Conservation (phyloP, 805 yeast genomes). For the Starmera caribaea region DNA sequence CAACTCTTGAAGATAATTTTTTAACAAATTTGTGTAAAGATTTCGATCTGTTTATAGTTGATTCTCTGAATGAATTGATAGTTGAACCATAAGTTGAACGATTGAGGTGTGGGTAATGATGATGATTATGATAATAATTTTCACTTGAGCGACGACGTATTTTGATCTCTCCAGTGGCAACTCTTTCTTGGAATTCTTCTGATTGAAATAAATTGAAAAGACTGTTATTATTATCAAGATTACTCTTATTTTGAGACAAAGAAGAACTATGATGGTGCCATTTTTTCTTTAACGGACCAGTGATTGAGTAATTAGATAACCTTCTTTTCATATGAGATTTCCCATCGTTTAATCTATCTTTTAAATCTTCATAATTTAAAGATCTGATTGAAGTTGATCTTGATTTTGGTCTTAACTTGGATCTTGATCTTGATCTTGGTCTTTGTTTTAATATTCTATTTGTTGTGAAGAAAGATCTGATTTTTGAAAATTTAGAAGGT, state of each 20-base stretch:
- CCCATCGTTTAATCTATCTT: background rate
- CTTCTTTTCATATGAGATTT: slow-evolving; percentile 1
- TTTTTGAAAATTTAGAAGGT: too few relatives aligned
- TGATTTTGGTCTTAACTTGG: too few relatives aligned
- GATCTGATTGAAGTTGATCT: too few relatives aligned
- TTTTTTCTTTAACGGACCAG: background rate
- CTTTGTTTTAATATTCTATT: too few relatives aligned
- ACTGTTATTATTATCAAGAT: background rate
- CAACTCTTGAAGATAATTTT: too few relatives aligned
- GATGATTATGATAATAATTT: background rate
- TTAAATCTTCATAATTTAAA: too few relatives aligned
- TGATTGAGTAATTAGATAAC: background rate
- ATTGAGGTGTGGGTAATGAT: too few relatives aligned
- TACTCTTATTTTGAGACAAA: background rate
- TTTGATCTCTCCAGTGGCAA: slow-evolving; percentile 2
- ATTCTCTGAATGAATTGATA: background rate
- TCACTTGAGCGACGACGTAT: background rate
- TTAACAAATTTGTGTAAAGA: background rate
- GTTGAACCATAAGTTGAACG: background rate
- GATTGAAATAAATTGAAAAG: slow-evolving; percentile 5
- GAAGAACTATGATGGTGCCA: background rate
- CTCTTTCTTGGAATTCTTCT: slow-evolving; percentile 6
- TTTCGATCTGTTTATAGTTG: background rate
- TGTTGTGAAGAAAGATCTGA: too few relatives aligned
- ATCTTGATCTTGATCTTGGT: too few relatives aligned